These are phyloP conservation scores for Geotrichum candidum DNA, from an alignment of 1,139 yeast genomes.

Conservation along the genomic window DNA sequence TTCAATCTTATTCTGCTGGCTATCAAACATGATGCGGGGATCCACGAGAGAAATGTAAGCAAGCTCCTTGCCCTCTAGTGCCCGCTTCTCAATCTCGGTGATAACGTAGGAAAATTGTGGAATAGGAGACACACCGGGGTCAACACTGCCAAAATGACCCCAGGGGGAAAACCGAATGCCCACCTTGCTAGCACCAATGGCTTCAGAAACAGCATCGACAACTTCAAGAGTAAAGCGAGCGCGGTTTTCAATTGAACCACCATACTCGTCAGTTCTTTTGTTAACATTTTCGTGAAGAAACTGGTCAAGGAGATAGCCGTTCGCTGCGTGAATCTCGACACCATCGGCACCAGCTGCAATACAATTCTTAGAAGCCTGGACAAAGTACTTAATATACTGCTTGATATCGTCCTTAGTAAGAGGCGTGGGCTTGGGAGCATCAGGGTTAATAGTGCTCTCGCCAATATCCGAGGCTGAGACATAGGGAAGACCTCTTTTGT, in stretches of 20 bases:
- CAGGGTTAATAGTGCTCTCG: conserved; percentile 24
- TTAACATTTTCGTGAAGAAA: conserved; percentile 50
- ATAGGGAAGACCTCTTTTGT: conserved; percentile 24
- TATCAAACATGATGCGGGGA: conserved; percentile 32
- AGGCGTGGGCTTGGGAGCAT: conserved; percentile 30
- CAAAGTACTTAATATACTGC: conserved; percentile 34
- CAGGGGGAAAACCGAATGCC: conserved; percentile 61
- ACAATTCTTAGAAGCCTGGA: conserved; percentile 43
- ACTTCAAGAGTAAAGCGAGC: conserved; percentile 53
- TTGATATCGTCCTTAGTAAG: conserved; percentile 39
- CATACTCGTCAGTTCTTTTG: conserved; percentile 62
- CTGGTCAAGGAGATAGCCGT: conserved; percentile 54
- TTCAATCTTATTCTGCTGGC: background rate
- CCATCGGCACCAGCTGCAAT: conserved; percentile 60
- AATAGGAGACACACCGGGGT: conserved; percentile 30
- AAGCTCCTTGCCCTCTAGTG: conserved; percentile 29
- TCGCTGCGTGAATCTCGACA: conserved; percentile 65
- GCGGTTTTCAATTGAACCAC: conserved; percentile 64
- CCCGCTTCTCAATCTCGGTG: conserved; percentile 30
- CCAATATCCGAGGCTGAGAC: conserved; percentile 29
- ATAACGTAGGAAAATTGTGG: conserved; percentile 32
- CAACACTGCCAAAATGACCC: conserved; percentile 33
- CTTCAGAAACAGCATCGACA: conserved; percentile 46
- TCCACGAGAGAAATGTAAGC: conserved; percentile 53
- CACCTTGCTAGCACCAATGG: conserved; percentile 49